Conservation (phyloP, 257 asterid genomes). For the Salvia splendens region DNA sequence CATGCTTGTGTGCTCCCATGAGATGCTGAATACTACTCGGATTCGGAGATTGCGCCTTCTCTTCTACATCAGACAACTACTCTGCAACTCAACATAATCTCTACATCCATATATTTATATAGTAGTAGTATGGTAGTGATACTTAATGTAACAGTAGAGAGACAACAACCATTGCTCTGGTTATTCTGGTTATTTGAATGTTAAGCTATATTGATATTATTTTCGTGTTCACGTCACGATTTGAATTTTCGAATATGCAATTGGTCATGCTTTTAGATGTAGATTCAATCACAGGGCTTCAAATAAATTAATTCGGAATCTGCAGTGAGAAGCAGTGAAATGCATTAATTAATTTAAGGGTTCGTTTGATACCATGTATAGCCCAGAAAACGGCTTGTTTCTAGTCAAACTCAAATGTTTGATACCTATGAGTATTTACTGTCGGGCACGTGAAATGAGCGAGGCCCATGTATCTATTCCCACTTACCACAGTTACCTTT, state of each 20-base stretch:
- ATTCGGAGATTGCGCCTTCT: conserved; percentile 6
- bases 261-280: background rate
- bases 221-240: background rate
- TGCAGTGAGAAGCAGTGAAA: background rate
- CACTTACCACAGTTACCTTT: no score
- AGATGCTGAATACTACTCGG: conserved; percentile 40
- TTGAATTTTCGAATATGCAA: background rate
- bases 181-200: background rate
- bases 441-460: no score
- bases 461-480: no score
- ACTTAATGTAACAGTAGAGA: background rate
- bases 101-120: no score
- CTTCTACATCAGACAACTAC: background rate
- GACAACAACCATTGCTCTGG: background rate
- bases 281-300: background rate
- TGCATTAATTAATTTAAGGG: no score
- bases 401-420: no score
- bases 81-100: background rate
- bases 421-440: no score
- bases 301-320: background rate
- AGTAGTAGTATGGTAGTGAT: no score
- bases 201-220: background rate
- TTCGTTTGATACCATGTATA: no score
- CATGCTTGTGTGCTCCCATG: conserved; percentile 82
- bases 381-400: no score